These are phyloP conservation scores for Tetragonia tetragonoides DNA, from an alignment of 148 eudicot species.

Conservation along the genomic window DNA sequence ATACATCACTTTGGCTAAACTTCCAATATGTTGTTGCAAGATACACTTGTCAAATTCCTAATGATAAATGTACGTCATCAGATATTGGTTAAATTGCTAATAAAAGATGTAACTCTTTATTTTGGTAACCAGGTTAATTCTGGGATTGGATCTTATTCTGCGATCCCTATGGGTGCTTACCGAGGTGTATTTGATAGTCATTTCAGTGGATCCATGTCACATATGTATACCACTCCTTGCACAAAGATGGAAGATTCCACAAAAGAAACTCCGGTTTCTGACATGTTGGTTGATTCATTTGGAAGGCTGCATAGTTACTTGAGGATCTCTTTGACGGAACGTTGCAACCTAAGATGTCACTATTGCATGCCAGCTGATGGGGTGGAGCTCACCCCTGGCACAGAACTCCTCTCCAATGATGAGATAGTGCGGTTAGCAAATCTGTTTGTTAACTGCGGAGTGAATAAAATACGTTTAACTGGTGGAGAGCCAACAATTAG, in stretches of 20 bases:
- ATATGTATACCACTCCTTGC: constrained; percentile 46
- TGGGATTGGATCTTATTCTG: constrained; percentile 24
- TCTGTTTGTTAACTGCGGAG: constrained; percentile 81
- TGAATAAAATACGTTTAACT: constrained; percentile 86
- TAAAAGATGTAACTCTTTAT: background rate
- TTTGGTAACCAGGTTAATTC: constrained; percentile 33
- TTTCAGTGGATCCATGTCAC: constrained; percentile 28
- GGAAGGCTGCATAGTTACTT: constrained; percentile 90
- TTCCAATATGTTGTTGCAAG: background rate
- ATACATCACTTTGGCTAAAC: background rate
- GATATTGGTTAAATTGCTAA: constrained; percentile 4
- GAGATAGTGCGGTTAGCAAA: constrained; percentile 75
- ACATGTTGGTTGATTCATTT: constrained; percentile 84
- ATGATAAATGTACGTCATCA: background rate
- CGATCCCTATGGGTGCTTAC: constrained; percentile 15
- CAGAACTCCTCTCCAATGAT: constrained; percentile 58
- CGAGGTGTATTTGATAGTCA: constrained; percentile 21
- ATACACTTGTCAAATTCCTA: background rate
- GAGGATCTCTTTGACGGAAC: constrained; percentile 88
- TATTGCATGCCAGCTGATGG: constrained; percentile 99
- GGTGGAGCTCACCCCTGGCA: constrained; percentile 71
- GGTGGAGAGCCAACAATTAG: constrained; percentile 95
- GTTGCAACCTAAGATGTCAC: constrained; percentile 94
- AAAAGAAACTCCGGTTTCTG: constrained; percentile 48
- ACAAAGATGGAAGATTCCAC: constrained; percentile 48